Conservation (phyloP, 2,329 filamentous ascomycete species). For the Arthrobotrys megalospora region DNA sequence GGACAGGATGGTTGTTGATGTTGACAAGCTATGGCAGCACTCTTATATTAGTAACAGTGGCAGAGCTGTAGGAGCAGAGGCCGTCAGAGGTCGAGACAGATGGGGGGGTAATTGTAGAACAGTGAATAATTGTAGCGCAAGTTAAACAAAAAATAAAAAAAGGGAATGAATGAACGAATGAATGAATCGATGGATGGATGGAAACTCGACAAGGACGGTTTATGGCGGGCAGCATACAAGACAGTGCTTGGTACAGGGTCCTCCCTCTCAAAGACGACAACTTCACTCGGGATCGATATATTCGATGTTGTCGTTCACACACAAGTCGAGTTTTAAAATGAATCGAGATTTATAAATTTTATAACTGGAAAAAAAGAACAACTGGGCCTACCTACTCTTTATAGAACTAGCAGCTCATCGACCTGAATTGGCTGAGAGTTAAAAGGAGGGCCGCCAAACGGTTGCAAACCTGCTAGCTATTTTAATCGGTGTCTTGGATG, state of each 20-base stretch:
- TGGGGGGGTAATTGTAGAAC: neutral
- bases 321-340: constrained; percentile 43
- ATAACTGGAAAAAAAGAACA: constrained; percentile 49
- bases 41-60: constrained; percentile 32
- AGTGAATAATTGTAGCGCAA: neutral
- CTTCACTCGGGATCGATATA: constrained; percentile 9
- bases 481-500: constrained; percentile 56
- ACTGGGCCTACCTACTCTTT: constrained; percentile 60
- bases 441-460: constrained; percentile 56
- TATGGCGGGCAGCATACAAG: neutral
- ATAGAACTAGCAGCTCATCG: constrained; percentile 56
- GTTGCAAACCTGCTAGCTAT: constrained; percentile 53
- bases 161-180: neutral
- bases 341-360: constrained; percentile 60
- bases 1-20: neutral
- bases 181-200: neutral
- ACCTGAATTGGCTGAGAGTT: constrained; percentile 29
- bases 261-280: neutral
- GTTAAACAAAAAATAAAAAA: constrained; percentile 22
- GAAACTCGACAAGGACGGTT: neutral
- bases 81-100: constrained; percentile 15
- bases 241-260: neutral
- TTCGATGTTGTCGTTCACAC: constrained; percentile 17
- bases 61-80: constrained; percentile 10
- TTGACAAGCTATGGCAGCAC: constrained; percentile 14